These are phyloP conservation scores for Flaveria sonorensis DNA, from an alignment of 129 eudicot species.

Conservation along the genomic window DNA sequence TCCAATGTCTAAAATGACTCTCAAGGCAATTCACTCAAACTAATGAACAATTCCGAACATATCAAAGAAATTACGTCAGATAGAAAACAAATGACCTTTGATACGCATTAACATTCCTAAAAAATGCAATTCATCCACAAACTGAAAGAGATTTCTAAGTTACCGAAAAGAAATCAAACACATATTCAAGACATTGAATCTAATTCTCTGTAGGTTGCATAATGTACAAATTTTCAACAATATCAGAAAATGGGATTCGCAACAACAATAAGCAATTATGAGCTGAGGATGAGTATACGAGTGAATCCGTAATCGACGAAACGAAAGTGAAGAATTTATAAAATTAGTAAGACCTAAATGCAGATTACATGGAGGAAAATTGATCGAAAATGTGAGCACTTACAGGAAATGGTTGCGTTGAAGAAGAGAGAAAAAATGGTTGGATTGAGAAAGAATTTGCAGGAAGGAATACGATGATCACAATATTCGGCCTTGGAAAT, in stretches of 20 bases:
- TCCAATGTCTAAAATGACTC: neutral
- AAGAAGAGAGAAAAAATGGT: neutral
- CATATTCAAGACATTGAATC: neutral
- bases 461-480: slow-evolving; percentile 25
- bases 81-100: neutral
- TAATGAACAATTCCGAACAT: neutral
- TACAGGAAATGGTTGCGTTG: slow-evolving; percentile 12
- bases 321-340: neutral
- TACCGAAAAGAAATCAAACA: slow-evolving; percentile 1
- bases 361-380: neutral
- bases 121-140: neutral
- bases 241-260: neutral
- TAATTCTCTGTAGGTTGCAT: neutral
- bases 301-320: neutral
- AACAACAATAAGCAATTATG: slow-evolving; percentile 10
- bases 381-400: slow-evolving; percentile 20
- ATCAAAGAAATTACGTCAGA: neutral
- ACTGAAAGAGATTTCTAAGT: neutral
- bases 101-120: neutral
- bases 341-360: slow-evolving; percentile 7
- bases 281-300: neutral
- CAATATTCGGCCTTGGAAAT: slow-evolving; percentile 29
- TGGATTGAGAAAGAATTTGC: neutral
- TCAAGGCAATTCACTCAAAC: slow-evolving; percentile 6
- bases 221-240: neutral